Evolutionary conservation across 2,329 filamentous ascomycete genomes (phyloP).

Genomic region (Neophaeococcomyces mojaviensis): DNA sequence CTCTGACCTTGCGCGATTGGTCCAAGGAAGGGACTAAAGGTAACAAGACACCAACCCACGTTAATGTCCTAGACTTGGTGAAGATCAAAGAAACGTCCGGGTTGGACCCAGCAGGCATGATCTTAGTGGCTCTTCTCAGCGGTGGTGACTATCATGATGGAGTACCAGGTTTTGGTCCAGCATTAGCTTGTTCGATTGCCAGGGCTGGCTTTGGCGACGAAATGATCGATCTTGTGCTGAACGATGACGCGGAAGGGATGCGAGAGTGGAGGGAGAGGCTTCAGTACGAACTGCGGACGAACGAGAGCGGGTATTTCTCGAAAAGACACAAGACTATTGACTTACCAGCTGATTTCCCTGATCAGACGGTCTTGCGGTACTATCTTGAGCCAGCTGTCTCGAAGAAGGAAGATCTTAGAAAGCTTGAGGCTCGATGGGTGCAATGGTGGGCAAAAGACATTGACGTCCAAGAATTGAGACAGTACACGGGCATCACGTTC

Average conservation of each 20-base stretch:
- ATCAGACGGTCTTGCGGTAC: conserved; percentile 68
- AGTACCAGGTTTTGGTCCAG: conserved; percentile 78
- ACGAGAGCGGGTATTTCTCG: conserved; percentile 73
- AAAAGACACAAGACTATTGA: conserved; percentile 64
- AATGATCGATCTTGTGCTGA: conserved; percentile 25
- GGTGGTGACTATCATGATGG: conserved; percentile 92
- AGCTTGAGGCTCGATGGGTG: conserved; percentile 51
- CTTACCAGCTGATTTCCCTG: conserved; percentile 77
- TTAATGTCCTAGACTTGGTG: conserved; percentile 67
- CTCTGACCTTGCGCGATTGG: conserved; percentile 71
- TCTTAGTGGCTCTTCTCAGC: conserved; percentile 87
- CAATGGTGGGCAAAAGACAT: conserved; percentile 40
- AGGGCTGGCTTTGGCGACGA: conserved; percentile 72
- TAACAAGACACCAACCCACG: conserved; percentile 69
- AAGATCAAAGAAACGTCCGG: conserved; percentile 52
- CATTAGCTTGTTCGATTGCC: conserved; percentile 82
- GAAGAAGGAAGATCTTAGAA: conserved; percentile 47
- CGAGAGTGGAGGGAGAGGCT: conserved; percentile 64
- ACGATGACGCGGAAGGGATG: conserved; percentile 22
- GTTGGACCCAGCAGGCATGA: conserved; percentile 80
- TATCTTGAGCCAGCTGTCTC: conserved; percentile 87
- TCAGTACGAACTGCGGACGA: conserved; percentile 69
- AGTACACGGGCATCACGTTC: conserved; percentile 71
- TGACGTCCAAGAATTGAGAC: conserved; percentile 59
- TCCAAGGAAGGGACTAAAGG: conserved; percentile 61